Conservation (phyloP, 257 asterid species). For the Voacanga thouarsii region DNA sequence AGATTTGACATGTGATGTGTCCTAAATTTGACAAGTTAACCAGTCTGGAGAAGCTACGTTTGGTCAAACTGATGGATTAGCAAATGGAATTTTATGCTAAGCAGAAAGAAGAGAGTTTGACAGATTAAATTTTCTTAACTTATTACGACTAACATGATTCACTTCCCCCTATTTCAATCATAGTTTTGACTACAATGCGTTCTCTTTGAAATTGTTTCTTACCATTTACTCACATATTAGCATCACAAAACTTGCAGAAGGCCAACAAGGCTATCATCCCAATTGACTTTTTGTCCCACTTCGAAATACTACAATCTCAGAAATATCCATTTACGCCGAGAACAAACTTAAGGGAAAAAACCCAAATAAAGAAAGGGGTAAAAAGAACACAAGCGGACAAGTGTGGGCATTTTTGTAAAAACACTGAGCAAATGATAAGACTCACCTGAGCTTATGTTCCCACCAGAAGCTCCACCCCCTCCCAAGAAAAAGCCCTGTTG, state of each 20-base stretch:
- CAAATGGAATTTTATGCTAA: background rate
- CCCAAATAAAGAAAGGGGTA: background rate
- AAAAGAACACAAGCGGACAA: background rate
- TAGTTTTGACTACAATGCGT: background rate
- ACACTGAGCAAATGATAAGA: background rate
- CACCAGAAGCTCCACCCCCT: slow-evolving; percentile 64
- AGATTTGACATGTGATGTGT: slow-evolving; percentile 25
- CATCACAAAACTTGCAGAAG: background rate
- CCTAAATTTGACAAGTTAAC: slow-evolving; percentile 7
- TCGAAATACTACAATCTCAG: background rate
- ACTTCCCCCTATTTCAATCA: slow-evolving; percentile 6
- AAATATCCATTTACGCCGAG: background rate
- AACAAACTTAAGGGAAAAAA: background rate
- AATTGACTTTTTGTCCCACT: background rate
- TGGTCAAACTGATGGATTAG: slow-evolving; percentile 28
- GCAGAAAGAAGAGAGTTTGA: background rate
- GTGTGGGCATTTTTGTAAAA: background rate
- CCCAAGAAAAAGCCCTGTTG: slow-evolving; percentile 79
- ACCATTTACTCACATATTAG: background rate
- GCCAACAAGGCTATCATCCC: background rate
- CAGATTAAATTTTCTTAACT: background rate
- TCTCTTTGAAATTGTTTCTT: background rate
- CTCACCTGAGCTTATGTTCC: slow-evolving; percentile 80
- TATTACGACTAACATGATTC: background rate
- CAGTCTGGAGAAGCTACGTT: slow-evolving; percentile 20